Evolutionary conservation across 352 stramenopile genomes (phyloP), one percentile per base, ranked within the genome.

Genomic region (Globisporangium echinulatum): DNA sequence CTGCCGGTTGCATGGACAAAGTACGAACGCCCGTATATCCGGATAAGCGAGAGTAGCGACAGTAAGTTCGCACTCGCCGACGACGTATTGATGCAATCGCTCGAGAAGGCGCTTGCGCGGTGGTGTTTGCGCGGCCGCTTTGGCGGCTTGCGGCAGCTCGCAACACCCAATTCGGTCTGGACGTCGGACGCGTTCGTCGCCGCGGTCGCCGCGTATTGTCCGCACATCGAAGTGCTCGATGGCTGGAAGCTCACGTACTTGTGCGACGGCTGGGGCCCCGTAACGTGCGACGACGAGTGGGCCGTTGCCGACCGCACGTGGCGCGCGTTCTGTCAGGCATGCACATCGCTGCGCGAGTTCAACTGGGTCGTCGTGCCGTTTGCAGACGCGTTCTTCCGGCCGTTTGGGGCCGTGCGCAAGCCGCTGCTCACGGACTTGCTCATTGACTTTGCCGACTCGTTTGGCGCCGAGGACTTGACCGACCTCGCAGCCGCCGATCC

Each of bases 331-430:
- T 81, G 71, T 51, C 52, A 36, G 4, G 63, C 59, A 8, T 85
- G 77, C 33, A 58, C 64, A 7, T 46, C 73, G 7, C 52, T 87
- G 39, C 69, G 68, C 2, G 75, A 85, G 62, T 87, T 87, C 61
- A 85, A 85, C 57, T 85, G 75, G 73, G 66, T 64, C 0, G 73
- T 83, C 36, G 75, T 78, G 17, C 77, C 77, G 10, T 83, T 80
- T 49, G 72, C 64, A 0, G 77, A 85, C 17, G 64, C 59, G 0
- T 87, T 84, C 56, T 69, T 87, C 13, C 56, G 64, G 14, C 66
- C 73, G 14, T 87, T 87, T 37, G 72, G 72, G 1, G 63, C 66
- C 1, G 70, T 68, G 4, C 58, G 62, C 8, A 86, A 83, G 58
- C 69, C 52, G 25, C 68, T 69, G 14, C 63, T 87, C 14, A 73